Evolutionary conservation across 768 basidiomycete genomes (phyloP).

Genomic region (Lyophyllum decastes): DNA sequence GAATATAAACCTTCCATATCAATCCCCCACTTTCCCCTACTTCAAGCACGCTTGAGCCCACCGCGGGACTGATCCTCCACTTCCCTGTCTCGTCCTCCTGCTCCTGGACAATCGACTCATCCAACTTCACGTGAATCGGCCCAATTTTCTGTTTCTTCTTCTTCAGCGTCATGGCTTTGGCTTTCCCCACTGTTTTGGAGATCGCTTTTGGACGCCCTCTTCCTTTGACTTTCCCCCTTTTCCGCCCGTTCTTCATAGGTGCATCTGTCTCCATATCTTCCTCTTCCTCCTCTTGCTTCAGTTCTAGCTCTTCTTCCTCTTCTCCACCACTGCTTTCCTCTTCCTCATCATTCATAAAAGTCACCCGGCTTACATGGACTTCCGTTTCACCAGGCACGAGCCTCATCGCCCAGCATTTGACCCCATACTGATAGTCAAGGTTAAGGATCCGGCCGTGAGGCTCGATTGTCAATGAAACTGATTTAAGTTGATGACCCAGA

Average conservation of each 20-base stretch:
- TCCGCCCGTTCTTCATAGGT: slow-evolving; percentile 43
- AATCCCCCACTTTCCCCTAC: slow-evolving; percentile 71
- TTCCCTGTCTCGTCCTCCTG: slow-evolving; percentile 45
- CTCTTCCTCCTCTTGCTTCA: slow-evolving; percentile 44
- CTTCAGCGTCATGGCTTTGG: slow-evolving; percentile 34
- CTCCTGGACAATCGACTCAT: slow-evolving; percentile 52
- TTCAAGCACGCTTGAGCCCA: slow-evolving; percentile 66
- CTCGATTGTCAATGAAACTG: slow-evolving; percentile 53
- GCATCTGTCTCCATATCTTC: slow-evolving; percentile 46
- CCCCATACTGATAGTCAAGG: slow-evolving; percentile 70
- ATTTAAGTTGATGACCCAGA: slow-evolving; percentile 49
- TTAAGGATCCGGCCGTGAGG: slow-evolving; percentile 59
- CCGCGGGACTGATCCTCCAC: slow-evolving; percentile 64
- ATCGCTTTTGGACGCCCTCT: slow-evolving; percentile 32
- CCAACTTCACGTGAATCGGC: slow-evolving; percentile 64
- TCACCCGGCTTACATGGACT: slow-evolving; percentile 53
- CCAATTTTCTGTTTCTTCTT: slow-evolving; percentile 51
- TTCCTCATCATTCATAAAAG: slow-evolving; percentile 58
- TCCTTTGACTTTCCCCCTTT: slow-evolving; percentile 39
- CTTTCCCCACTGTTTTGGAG: slow-evolving; percentile 26
- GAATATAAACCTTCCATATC: slow-evolving; percentile 71
- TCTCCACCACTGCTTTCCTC: slow-evolving; percentile 60
- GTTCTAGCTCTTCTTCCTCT: slow-evolving; percentile 39
- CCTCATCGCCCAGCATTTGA: slow-evolving; percentile 71
- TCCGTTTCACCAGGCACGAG: slow-evolving; percentile 58